A percentile compares a stretch with the other conserved stretches of the same genome.
phyloP scores from a whole-genome alignment of 108 stramenopile species.

The Nitzschia sp. region DNA sequence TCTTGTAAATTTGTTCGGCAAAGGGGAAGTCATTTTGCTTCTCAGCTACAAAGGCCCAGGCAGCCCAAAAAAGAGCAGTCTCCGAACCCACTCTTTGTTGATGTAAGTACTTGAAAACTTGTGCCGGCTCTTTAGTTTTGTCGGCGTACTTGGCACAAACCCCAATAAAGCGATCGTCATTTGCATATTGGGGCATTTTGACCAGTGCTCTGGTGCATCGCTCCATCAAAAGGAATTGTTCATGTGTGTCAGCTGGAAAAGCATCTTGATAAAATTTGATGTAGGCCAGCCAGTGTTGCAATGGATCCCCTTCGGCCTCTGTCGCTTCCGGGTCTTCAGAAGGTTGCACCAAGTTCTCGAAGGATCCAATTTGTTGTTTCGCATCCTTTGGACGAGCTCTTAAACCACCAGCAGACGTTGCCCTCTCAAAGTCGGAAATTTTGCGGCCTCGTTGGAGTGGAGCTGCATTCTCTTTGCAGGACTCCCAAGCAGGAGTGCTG shows the following conservation, averaged over 20 bases:
- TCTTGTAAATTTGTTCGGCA: slow-evolving; percentile 60
- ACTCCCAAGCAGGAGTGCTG: slow-evolving; percentile 66
- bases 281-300: slow-evolving; percentile 78
- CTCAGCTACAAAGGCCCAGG: slow-evolving; percentile 67
- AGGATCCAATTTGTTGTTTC: slow-evolving; percentile 32
- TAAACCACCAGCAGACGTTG: slow-evolving; percentile 3
- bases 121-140: slow-evolving; percentile 56
- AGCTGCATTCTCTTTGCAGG: slow-evolving; percentile 80
- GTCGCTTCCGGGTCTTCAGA: slow-evolving; percentile 51
- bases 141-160: slow-evolving; percentile 82
- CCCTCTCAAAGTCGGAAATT: slow-evolving; percentile 44
- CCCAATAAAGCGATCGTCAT: slow-evolving; percentile 75
- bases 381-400: slow-evolving; percentile 19
- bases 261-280: slow-evolving; percentile 73
- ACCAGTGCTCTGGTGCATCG: slow-evolving; percentile 71
- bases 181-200: slow-evolving; percentile 51
- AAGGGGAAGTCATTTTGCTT: slow-evolving; percentile 54
- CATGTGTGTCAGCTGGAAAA: slow-evolving; percentile 69
- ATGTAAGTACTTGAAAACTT: slow-evolving; percentile 75
- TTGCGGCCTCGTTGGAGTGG: slow-evolving; percentile 77
- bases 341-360: slow-evolving; percentile 62
- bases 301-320: slow-evolving; percentile 51
- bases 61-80: slow-evolving; percentile 67
- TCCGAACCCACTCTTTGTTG: slow-evolving; percentile 60
- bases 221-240: slow-evolving; percentile 79